A percentile compares a stretch with the other conserved stretches of the same genome.
These are phyloP conservation scores for Colletotrichum godetiae DNA, from an alignment of 2,329 filamentous ascomycete species.

Conservation along the genomic window DNA sequence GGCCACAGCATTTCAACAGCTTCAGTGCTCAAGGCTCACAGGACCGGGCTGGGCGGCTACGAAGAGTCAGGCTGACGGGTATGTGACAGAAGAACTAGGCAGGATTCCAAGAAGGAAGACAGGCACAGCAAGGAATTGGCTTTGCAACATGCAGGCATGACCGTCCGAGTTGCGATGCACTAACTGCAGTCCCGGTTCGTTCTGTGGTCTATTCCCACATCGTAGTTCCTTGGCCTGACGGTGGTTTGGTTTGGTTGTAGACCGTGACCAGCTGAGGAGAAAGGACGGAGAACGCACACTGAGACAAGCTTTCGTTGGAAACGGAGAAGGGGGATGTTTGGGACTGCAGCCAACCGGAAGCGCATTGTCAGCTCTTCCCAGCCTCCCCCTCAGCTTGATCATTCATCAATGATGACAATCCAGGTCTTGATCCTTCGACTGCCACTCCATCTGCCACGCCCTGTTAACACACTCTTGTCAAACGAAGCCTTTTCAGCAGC, in stretches of 20 bases:
- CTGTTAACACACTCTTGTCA: neutral
- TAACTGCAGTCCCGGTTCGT: neutral
- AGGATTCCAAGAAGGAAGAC: neutral
- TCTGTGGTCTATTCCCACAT: neutral
- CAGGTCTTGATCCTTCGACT: neutral
- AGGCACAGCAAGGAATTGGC: neutral
- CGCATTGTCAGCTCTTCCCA: neutral
- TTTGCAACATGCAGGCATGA: neutral
- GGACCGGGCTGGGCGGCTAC: neutral
- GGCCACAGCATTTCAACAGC: neutral
- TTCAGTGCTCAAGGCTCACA: neutral
- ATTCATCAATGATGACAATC: too few species aligned
- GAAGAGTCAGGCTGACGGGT: neutral
- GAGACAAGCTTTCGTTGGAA: slow-evolving; percentile 9
- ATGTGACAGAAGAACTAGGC: neutral
- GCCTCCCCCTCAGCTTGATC: neutral
- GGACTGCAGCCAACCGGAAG: slow-evolving; percentile 1
- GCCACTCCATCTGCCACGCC: neutral
- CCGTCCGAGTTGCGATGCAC: neutral
- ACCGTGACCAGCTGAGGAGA: neutral
- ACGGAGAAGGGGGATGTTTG: neutral
- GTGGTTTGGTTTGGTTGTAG: neutral
- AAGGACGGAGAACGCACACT: neutral
- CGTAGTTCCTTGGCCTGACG: neutral
- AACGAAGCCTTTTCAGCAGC: neutral